phyloP scores from a whole-genome alignment of 345 rosid species.

The Hibiscus tridactylites region DNA sequence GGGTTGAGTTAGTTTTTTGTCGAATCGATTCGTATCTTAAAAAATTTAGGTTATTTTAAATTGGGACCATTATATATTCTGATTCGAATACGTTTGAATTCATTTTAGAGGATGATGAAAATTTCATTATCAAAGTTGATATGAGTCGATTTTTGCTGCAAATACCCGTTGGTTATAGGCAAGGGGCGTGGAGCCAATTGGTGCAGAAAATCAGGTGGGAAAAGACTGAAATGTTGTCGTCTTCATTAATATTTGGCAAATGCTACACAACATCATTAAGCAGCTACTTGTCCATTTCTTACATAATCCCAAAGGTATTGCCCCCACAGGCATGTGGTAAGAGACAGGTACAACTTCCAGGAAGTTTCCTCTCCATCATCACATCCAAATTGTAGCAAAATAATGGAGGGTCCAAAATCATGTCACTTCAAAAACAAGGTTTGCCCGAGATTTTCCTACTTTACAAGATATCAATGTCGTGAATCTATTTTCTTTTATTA shows the following conservation, averaged over 20 bases:
- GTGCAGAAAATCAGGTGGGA: background rate
- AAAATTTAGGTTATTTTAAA: no score
- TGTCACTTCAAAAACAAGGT: background rate
- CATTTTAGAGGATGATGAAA: background rate
- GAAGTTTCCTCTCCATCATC: conserved; percentile 5
- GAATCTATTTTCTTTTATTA: background rate
- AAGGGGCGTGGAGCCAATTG: background rate
- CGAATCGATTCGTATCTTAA: no score
- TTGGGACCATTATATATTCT: no score
- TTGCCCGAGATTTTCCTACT: background rate
- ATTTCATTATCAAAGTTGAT: background rate
- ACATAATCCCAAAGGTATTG: background rate
- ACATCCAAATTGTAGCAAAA: background rate
- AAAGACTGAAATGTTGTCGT: background rate
- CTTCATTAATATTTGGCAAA: background rate
- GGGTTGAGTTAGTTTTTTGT: no score
- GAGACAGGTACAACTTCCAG: background rate
- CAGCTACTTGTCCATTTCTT: background rate
- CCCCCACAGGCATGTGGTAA: background rate
- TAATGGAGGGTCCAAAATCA: background rate
- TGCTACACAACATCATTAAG: background rate
- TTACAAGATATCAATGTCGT: background rate
- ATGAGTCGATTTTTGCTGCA: background rate
- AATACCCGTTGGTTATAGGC: background rate
- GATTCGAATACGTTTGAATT: no score